Base-by-base conservation (phyloP, 1,139 yeast genomes). In the Suhomyces bribrorum region DNA sequence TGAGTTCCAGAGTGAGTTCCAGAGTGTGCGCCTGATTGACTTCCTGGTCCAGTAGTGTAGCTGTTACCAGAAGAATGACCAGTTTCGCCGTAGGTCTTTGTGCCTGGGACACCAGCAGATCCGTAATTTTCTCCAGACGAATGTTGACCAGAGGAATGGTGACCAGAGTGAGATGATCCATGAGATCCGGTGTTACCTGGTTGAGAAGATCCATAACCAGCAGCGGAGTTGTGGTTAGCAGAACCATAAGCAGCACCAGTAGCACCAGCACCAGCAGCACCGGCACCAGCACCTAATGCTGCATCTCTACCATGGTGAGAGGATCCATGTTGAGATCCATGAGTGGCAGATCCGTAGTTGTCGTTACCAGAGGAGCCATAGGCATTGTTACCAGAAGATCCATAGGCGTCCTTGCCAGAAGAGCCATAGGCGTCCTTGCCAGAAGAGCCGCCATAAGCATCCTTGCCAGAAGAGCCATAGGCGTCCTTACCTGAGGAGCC, bases 401-500 rank as follows among this genome's bases (percentile, higher is more conserved):
- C 45, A 29, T 49, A 46, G 5, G 49, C 36, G 14, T 43, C 56
- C 22, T 43, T 49, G 14, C 41, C 40, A 2, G 38, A 14, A 9
- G 34, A 5, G 26, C 38, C 42, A 29, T 48, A 45, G 7, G 47
- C 37, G 14, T 41, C 56, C 15, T 42, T 48, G 14, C 41, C 39
- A 7, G 37, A 32, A 4, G 42, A 25, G 30, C 36, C 45, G 2
- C 32, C 37, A 20, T 34, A 54, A 18, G 53, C 29, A 9, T 37
- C 44, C 30, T 41, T 39, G n/a, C 47, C 35, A 22, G 46, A 39
- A 23, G 52, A 38, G 32, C 51, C 54, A 36, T 37, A 31, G n/a
- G 41, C 31, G 6, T 20, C 23, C 23, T 20, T 20, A 4, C 23
- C 23, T 24, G 36, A 41, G 31, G 36, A 25, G 7, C 36, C 37